Percentiles rank a stretch among this genome's conserved stretches.
Evolutionary conservation across 129 eudicot species (phyloP).

Genomic region (Arctium minus): DNA sequence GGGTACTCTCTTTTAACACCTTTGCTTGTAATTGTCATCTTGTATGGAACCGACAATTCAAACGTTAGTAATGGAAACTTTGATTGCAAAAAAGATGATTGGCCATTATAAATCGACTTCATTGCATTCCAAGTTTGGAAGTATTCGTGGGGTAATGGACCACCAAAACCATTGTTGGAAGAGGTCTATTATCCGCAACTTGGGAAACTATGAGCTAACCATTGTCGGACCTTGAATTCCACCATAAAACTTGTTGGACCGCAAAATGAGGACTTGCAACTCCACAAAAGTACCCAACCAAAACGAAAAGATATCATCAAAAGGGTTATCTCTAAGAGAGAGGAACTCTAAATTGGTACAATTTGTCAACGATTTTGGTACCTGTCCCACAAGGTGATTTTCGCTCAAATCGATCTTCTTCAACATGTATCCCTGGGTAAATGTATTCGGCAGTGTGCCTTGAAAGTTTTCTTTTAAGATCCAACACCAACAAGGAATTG

Average conservation of each 20-base stretch:
- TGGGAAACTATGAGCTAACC: background rate
- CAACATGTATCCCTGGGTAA: background rate
- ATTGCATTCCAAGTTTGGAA: slow-evolving; percentile 20
- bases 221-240: background rate
- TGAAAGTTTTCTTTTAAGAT: background rate
- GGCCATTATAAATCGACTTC: background rate
- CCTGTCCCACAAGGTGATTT: background rate
- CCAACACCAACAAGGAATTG: background rate
- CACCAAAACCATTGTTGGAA: slow-evolving; percentile 20
- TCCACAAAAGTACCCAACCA: background rate
- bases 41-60: background rate
- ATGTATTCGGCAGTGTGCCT: background rate
- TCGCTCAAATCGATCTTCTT: background rate
- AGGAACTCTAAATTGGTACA: background rate
- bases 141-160: slow-evolving; percentile 1
- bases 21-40: background rate
- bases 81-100: background rate
- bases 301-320: background rate
- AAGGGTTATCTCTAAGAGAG: background rate
- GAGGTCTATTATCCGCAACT: slow-evolving; percentile 27
- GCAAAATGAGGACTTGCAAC: background rate
- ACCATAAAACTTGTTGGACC: background rate
- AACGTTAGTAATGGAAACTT: background rate
- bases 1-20: background rate
- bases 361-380: background rate